Percentiles rank a stretch among this genome's conserved stretches.
These are phyloP conservation scores for Cercospora beticola DNA, from an alignment of 2,329 filamentous ascomycete species.

Conservation along the genomic window DNA sequence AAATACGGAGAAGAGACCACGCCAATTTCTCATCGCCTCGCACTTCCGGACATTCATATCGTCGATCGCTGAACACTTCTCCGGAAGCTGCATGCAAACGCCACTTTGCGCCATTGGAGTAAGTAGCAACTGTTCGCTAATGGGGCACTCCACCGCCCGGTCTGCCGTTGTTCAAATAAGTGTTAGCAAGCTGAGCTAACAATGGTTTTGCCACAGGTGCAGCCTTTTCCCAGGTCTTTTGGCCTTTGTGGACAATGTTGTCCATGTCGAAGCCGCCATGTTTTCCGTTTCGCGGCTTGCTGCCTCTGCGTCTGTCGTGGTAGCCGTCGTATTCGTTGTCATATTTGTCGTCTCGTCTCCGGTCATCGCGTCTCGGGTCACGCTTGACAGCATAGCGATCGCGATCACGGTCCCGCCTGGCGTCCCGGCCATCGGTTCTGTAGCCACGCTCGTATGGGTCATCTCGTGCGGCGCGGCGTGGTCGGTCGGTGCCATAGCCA, in stretches of 20 bases:
- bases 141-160: constrained; percentile 14
- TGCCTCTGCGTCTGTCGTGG: constrained; percentile 9
- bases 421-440: constrained; percentile 33
- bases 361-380: constrained; percentile 20
- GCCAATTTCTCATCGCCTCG: not conserved
- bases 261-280: constrained; percentile 23
- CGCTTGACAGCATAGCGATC: constrained; percentile 26
- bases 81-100: not conserved
- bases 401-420: constrained; percentile 26
- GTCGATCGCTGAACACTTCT: not conserved
- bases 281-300: constrained; percentile 20
- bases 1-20: not conserved
- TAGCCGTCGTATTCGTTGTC: constrained; percentile 26
- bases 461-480: constrained; percentile 27
- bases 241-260: constrained; percentile 31
- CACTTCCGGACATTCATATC: not conserved
- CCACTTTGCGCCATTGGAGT: constrained; percentile 5
- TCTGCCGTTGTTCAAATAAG: constrained; percentile 30
- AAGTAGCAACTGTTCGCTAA: constrained; percentile 10
- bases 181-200: constrained; percentile 31
- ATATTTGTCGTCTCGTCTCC: constrained; percentile 14
- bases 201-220: constrained; percentile 36
- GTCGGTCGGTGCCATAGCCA: constrained; percentile 34
- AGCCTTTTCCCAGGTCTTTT: constrained; percentile 36
- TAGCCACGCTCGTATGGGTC: constrained; percentile 33